Conservation (phyloP, 2,329 filamentous ascomycete species). For the Penicillium sclerotiorum region DNA sequence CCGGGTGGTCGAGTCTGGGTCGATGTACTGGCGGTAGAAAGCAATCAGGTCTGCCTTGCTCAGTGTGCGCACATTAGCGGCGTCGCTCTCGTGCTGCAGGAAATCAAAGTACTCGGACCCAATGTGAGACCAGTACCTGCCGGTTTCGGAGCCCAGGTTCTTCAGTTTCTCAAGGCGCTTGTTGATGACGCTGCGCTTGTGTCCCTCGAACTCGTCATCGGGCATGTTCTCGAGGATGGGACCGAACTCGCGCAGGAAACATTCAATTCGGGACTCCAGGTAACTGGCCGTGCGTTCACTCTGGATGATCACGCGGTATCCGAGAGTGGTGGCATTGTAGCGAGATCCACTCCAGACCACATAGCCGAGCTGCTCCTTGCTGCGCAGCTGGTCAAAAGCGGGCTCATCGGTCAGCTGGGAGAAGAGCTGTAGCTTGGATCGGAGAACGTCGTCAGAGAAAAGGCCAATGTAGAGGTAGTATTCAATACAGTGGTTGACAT, state of each 20-base stretch:
- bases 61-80: constrained; percentile 69
- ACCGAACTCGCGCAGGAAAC: constrained; percentile 72
- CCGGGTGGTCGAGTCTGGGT: constrained; percentile 70
- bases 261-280: constrained; percentile 82
- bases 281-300: constrained; percentile 85
- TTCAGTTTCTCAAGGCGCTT: constrained; percentile 88
- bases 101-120: constrained; percentile 88
- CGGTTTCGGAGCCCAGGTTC: constrained; percentile 83
- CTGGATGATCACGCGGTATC: constrained; percentile 89
- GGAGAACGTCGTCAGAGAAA: constrained; percentile 66
- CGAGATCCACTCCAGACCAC: constrained; percentile 85
- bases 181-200: constrained; percentile 86
- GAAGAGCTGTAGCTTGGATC: constrained; percentile 78
- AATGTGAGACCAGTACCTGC: constrained; percentile 82
- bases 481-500: constrained; percentile 85
- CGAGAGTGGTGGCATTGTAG: constrained; percentile 73
- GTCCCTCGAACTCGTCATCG: constrained; percentile 80
- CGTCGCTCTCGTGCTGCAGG: constrained; percentile 77
- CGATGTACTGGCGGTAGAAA: constrained; percentile 77
- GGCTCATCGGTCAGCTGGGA: constrained; percentile 92
- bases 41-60: constrained; percentile 78
- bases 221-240: constrained; percentile 73
- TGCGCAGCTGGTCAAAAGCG: constrained; percentile 89
- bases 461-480: constrained; percentile 73
- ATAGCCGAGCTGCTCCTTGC: constrained; percentile 96